phyloP scores from a whole-genome alignment of 2,329 filamentous ascomycete species.

The Trichoderma brevicompactum region DNA sequence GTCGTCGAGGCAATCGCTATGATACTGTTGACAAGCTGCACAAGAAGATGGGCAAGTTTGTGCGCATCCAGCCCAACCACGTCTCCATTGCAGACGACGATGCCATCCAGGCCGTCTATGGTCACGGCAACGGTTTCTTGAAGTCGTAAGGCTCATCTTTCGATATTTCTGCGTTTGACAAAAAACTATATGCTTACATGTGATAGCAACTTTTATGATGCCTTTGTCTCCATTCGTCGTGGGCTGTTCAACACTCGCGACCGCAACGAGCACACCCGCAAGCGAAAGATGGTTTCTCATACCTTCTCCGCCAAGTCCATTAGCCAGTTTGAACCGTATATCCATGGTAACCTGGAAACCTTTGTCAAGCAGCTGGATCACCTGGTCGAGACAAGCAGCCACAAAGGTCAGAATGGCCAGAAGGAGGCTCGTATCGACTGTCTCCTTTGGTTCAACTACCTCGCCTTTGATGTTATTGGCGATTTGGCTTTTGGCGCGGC shows the following conservation, averaged over 20 bases:
- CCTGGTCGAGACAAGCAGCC: constrained; percentile 53
- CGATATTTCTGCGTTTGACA: neutral
- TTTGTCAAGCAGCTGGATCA: constrained; percentile 76
- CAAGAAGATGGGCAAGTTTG: constrained; percentile 75
- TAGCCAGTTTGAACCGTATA: constrained; percentile 85
- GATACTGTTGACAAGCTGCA: constrained; percentile 71
- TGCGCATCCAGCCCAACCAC: constrained; percentile 84
- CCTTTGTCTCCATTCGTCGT: constrained; percentile 83
- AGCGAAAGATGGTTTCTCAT: constrained; percentile 86
- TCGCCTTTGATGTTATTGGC: constrained; percentile 58
- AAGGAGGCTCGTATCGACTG: constrained; percentile 71
- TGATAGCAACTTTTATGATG: constrained; percentile 80
- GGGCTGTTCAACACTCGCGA: constrained; percentile 90
- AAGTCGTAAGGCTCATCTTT: constrained; percentile 58
- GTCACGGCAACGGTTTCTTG: constrained; percentile 75
- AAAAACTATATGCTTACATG: neutral
- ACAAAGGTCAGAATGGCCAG: constrained; percentile 58
- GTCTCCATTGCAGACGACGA: constrained; percentile 78
- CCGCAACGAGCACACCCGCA: constrained; percentile 79
- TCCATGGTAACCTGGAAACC: constrained; percentile 75
- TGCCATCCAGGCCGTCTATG: constrained; percentile 79
- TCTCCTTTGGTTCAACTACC: constrained; percentile 71
- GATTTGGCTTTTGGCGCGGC: constrained; percentile 57
- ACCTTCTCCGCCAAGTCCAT: constrained; percentile 85
- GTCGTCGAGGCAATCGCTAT: constrained; percentile 68